Evolutionary conservation across 805 yeast genomes (phyloP).

Genomic region (Torulaspora maleeae): DNA sequence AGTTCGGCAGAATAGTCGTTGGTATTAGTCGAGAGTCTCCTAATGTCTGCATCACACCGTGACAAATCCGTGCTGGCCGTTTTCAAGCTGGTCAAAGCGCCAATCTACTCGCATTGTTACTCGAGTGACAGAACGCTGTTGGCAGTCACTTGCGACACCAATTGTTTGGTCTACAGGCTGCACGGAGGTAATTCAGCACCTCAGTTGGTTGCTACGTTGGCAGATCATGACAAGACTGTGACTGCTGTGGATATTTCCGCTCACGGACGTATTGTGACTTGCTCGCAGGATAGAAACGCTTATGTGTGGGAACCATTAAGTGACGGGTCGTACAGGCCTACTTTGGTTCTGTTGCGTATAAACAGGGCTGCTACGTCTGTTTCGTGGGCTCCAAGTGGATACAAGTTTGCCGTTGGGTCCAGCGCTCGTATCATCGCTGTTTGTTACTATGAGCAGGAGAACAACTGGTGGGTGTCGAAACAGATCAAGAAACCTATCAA

Average conservation of each 20-base stretch:
- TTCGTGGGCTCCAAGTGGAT: constrained; percentile 93
- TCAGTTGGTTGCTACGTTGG: constrained; percentile 56
- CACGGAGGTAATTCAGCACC: constrained; percentile 49
- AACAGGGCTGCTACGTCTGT: constrained; percentile 93
- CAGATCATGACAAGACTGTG: constrained; percentile 88
- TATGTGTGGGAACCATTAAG: constrained; percentile 84
- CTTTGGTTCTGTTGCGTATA: constrained; percentile 86
- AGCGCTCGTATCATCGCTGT: constrained; percentile 92
- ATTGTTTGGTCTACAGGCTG: constrained; percentile 68
- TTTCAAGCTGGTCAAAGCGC: constrained; percentile 70
- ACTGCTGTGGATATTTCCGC: constrained; percentile 90
- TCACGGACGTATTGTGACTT: constrained; percentile 88
- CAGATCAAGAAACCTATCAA: constrained; percentile 94
- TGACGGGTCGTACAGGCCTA: constrained; percentile 68
- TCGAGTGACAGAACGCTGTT: constrained; percentile 59
- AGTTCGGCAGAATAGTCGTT: neutral
- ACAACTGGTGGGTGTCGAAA: constrained; percentile 99
- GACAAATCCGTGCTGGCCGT: constrained; percentile 32
- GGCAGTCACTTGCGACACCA: constrained; percentile 77
- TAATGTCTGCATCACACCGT: constrained; percentile 21
- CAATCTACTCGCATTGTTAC: constrained; percentile 90
- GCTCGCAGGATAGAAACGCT: constrained; percentile 97
- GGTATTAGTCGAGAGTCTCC: constrained; percentile 35
- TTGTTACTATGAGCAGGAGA: constrained; percentile 92
- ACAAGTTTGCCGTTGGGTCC: constrained; percentile 94